Evolutionary conservation across 1,284 basidiomycete genomes (phyloP), one percentile per base, ranked within the genome.

Genomic region (Agaricales sp.): DNA sequence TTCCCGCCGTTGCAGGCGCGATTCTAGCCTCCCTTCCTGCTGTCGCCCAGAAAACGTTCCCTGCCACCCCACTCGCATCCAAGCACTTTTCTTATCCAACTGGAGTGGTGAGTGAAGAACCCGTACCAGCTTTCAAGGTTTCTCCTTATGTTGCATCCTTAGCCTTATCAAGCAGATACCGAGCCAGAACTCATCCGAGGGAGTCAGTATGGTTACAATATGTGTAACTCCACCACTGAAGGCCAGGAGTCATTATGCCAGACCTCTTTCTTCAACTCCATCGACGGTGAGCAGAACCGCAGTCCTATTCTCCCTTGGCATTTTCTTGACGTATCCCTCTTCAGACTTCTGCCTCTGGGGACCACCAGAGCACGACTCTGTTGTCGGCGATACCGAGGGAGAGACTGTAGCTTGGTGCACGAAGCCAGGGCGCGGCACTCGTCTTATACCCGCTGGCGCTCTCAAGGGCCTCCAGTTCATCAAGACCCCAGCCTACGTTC

Each of bases 361-460:
- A 1, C 71, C 77, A 11, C 59, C 65, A 2, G 61, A 62, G 21
- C 62, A 61, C 20, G 64, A 71, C 59, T 61, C 68, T 26, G 60
- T 67, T 21, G 75, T 87, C 48, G 77, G 73, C 20, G 70, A 84
- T 54, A 73, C 75, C 3, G 87, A 89, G 63, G 76, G 70, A 35
- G 69, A 79, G 59, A 80, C 77, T 54, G 80, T 89, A n/a, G 78
- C 82, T 0, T 89, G 77, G 77, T 85, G 80, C 64, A 76, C 76
- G 18, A 71, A 69, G 60, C 63, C 66, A 43, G 69, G 70, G 6
- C 54, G 51, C 35, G 79, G 79, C 2, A 69, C 75, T 1, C 78
- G 80, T 49, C 55, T 77, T 44, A 77, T 83, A 8, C 77, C 77
- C 21, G 60, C 53, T 0, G 73, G 72, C 18, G 67, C 79, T n/a